Conservation (phyloP, 164 flowering plant species). For the Pachysandra terminalis region DNA sequence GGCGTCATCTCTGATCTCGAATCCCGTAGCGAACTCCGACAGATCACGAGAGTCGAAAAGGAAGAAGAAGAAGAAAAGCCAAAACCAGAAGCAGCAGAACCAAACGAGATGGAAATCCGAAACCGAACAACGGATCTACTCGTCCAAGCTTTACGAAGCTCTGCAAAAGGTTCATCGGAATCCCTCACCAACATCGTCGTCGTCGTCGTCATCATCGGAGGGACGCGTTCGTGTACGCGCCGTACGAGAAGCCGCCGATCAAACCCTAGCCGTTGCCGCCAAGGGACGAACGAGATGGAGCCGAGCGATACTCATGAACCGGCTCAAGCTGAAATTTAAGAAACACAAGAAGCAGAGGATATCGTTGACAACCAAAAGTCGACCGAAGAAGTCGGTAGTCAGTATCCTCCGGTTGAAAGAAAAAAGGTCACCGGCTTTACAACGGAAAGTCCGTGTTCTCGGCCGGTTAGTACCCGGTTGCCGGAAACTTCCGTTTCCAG, state of each 20-base stretch:
- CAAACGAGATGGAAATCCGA: constrained; percentile 39
- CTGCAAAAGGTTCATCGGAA: constrained; percentile 35
- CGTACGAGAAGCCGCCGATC: constrained; percentile 68
- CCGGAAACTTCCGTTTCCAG: constrained; percentile 55
- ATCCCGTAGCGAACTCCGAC: constrained; percentile 29
- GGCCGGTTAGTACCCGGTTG: constrained; percentile 89
- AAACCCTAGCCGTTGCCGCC: constrained; percentile 58
- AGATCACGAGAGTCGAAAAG: constrained; percentile 24
- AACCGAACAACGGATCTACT: constrained; percentile 47
- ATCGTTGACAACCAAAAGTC: constrained; percentile 12
- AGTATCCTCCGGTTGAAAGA: constrained; percentile 27
- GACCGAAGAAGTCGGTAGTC: constrained; percentile 34
- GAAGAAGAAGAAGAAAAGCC: constrained; percentile 41
- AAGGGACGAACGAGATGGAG: constrained; percentile 77
- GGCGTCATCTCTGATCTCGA: constrained; percentile 34
- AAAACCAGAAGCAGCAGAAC: constrained; percentile 13
- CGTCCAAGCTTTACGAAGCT: constrained; percentile 60
- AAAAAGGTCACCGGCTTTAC: constrained; percentile 45
- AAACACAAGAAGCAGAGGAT: constrained; percentile 33
- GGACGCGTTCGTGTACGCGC: constrained; percentile 37
- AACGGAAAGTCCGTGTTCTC: constrained; percentile 41
- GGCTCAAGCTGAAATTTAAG: constrained; percentile 45
- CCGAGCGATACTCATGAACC: constrained; percentile 55
- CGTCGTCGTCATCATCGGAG: too few species aligned
- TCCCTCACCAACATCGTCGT: constrained; percentile 4